Evolutionary conservation across 2,329 filamentous ascomycete species (phyloP).

Genomic region (Ophiostoma himal-ulmi): DNA sequence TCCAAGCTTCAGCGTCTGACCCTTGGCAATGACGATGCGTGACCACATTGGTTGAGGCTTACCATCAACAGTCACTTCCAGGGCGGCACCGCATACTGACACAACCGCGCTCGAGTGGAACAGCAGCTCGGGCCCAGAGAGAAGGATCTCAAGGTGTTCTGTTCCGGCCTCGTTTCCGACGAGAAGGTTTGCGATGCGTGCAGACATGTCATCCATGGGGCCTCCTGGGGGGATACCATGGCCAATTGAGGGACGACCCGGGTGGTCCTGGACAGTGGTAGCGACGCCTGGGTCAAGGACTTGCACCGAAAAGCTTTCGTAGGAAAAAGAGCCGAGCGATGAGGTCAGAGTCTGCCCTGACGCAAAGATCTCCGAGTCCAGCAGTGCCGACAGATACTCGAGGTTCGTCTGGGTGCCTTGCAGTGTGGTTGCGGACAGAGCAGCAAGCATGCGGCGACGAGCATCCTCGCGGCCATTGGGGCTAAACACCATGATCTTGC

Average conservation of each 20-base stretch:
- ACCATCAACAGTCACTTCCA: neutral
- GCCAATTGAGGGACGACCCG: constrained; percentile 36
- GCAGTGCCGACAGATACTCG: constrained; percentile 33
- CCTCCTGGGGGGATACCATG: constrained; percentile 39
- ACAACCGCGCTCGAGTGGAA: constrained; percentile 35
- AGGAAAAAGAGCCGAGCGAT: constrained; percentile 31
- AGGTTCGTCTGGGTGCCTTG: constrained; percentile 32
- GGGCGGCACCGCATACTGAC: constrained; percentile 23
- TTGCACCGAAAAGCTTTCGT: constrained; percentile 32
- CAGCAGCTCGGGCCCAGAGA: constrained; percentile 33
- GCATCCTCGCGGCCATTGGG: constrained; percentile 64
- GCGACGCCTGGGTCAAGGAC: constrained; percentile 12
- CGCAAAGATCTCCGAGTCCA: constrained; percentile 26
- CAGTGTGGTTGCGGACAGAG: constrained; percentile 54
- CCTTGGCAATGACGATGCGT: constrained; percentile 29
- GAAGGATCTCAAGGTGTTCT: constrained; percentile 35
- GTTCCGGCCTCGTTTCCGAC: constrained; percentile 32
- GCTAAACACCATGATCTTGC: constrained; percentile 87
- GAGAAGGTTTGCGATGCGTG: constrained; percentile 34
- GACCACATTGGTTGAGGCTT: constrained; percentile 35
- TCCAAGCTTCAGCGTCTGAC: constrained; percentile 1
- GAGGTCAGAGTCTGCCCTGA: neutral
- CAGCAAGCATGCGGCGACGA: constrained; percentile 71
- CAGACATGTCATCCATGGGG: constrained; percentile 38
- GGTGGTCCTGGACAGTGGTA: constrained; percentile 32